phyloP scores from a whole-genome alignment of 192 early-diverging fungal species.

The Dimargaris cristalligena region DNA sequence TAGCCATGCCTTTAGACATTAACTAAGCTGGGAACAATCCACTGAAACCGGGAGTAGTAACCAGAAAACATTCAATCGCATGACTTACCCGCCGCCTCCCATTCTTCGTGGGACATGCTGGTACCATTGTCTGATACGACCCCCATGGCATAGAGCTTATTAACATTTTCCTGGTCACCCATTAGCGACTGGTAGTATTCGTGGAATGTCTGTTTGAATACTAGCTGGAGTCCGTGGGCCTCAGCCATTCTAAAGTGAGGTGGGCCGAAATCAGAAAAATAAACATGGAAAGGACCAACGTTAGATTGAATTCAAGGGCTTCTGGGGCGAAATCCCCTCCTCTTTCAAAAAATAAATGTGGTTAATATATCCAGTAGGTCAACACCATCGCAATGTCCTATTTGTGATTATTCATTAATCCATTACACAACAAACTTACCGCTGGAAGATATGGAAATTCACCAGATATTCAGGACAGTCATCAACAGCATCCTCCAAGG shows the following conservation, averaged over 20 bases:
- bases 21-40: too few species aligned
- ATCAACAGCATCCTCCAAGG: conserved; percentile 87
- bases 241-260: conserved; percentile 55
- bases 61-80: conserved; percentile 20
- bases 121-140: conserved; percentile 52
- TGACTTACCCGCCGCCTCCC: conserved; percentile 70
- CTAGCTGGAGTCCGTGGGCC: conserved; percentile 64
- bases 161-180: conserved; percentile 29
- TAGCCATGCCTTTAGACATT: too few species aligned
- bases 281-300: too few species aligned
- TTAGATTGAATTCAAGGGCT: too few species aligned
- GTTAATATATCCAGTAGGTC: too few species aligned
- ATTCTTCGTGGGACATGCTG: conserved; percentile 62
- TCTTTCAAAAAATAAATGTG: too few species aligned
- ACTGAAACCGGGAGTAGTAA: conserved; percentile 16
- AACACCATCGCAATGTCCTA: too few species aligned
- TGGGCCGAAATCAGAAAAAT: too few species aligned
- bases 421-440: too few species aligned
- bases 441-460: conserved; percentile 62
- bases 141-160: conserved; percentile 63
- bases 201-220: conserved; percentile 67
- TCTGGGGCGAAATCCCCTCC: too few species aligned
- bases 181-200: conserved; percentile 52
- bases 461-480: conserved; percentile 92
- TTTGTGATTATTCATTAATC: too few species aligned